Base-by-base conservation (phyloP, 345 rosid genomes). In the Clarkia xantiana region DNA sequence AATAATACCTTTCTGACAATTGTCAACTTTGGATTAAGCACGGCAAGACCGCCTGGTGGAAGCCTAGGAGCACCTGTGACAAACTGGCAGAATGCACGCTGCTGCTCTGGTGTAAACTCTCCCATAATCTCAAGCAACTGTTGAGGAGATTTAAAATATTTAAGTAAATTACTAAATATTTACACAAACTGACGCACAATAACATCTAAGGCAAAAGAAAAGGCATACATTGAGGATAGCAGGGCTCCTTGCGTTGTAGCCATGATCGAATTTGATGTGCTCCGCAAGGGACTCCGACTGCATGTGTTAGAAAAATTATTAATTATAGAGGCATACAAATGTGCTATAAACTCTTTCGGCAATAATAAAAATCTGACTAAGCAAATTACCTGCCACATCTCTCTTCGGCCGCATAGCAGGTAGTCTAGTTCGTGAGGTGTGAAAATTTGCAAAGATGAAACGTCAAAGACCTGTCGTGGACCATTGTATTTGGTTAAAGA, bases 11-110 rank as follows among this genome's bases (percentile, higher is more conserved):
- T 93, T 71, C 99, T 76, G 59, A 93, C 99, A 19, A 93, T 93
- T 20, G 99, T 93, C 58, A 93, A 67, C 73, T 84, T 93, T 39
- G 99, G 99, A 67, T 80, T 87, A 45, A 93, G 66, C 53, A 87
- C 97, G 1, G 99, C 96, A 66, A 93, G 62, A 52, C 99, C 97
- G 51, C 99, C 99, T 22, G 96, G 95, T 44, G 97, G 99, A 64
- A 93, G 85, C 66, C 97, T 72, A n/a, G 97, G 97, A 51, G 97
- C 99, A 56, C 99, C 99, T 12, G 99, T 93, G 38, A 93, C 97
- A 67, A 87, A 93, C 49, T 84, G 96, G 71, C 99, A 93, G 78
- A 93, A 93, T 29, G 99, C 79, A 54, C 85, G 81, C 73, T 93
- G 97, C 62, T 82, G 88, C 73, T 93, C 95, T 47, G 97, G 94